Conservation (phyloP, 768 basidiomycete genomes). For the Russula vinacea region DNA sequence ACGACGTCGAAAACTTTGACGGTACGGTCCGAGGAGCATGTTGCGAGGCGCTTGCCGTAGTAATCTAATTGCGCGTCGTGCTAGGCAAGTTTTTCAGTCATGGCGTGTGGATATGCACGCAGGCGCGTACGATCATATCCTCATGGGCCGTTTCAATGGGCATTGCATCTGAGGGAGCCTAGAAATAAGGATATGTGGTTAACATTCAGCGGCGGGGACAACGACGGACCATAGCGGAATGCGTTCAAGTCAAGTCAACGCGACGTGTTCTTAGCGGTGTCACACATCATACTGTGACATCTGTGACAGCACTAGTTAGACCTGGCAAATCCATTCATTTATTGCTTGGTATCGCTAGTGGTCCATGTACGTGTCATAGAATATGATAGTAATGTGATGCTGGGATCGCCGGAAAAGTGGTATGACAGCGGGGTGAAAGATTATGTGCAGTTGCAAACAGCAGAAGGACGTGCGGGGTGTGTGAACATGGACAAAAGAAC, state of each 20-base stretch:
- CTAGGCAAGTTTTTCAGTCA: slow-evolving; percentile 40
- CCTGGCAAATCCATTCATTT: slow-evolving; percentile 38
- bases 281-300: slow-evolving; percentile 16
- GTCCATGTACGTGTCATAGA: slow-evolving; percentile 13
- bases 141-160: slow-evolving; percentile 95
- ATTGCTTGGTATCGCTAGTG: slow-evolving; percentile 22
- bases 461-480: slow-evolving; percentile 4
- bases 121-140: slow-evolving; percentile 88
- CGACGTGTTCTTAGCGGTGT: background rate
- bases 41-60: slow-evolving; percentile 94
- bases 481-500: slow-evolving; percentile 14
- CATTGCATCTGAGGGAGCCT: slow-evolving; percentile 55
- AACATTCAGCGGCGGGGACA: background rate
- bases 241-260: background rate
- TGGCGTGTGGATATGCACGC: background rate
- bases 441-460: slow-evolving; percentile 19
- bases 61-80: slow-evolving; percentile 99
- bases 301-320: background rate
- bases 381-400: slow-evolving; percentile 22
- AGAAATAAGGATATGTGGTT: background rate
- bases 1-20: slow-evolving; percentile 95
- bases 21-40: slow-evolving; percentile 93
- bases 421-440: slow-evolving; percentile 14
- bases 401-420: slow-evolving; percentile 19
- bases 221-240: slow-evolving; percentile 17